Evolutionary conservation across 2,329 filamentous ascomycete genomes (phyloP).

Genomic region (Tolypocladium tropicale): DNA sequence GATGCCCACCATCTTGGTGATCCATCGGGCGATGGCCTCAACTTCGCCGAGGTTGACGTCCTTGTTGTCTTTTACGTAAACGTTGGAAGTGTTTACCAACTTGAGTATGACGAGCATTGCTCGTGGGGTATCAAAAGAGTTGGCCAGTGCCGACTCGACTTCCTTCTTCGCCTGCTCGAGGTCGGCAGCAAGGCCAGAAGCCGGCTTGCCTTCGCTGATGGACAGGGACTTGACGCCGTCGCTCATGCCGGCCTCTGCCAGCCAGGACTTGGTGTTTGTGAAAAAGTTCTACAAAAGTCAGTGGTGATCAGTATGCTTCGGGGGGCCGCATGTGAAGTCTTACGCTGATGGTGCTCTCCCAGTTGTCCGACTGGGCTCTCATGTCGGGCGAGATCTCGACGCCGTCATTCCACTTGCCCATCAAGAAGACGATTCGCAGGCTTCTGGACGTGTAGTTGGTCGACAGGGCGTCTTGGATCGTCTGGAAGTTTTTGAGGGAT

Average conservation of each 20-base stretch:
- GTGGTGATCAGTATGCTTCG: neutral
- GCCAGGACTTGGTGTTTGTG: slow-evolving; percentile 42
- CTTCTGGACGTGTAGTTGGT: slow-evolving; percentile 64
- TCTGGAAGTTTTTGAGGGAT: slow-evolving; percentile 90
- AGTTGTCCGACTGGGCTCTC: slow-evolving; percentile 60
- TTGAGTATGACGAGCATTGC: slow-evolving; percentile 72
- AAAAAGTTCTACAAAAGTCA: slow-evolving; percentile 42
- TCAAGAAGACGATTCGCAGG: slow-evolving; percentile 76
- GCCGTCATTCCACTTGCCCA: slow-evolving; percentile 83
- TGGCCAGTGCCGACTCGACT: slow-evolving; percentile 51
- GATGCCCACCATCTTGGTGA: slow-evolving; percentile 75
- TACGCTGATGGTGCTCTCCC: slow-evolving; percentile 69
- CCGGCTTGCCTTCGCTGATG: slow-evolving; percentile 20
- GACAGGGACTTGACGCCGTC: slow-evolving; percentile 26
- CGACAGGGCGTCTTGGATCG: slow-evolving; percentile 71
- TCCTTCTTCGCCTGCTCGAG: slow-evolving; percentile 45
- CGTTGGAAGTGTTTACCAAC: slow-evolving; percentile 69
- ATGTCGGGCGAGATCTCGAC: slow-evolving; percentile 85
- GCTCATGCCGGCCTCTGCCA: slow-evolving; percentile 31
- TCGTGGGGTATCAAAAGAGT: slow-evolving; percentile 79
- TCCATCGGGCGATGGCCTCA: slow-evolving; percentile 58
- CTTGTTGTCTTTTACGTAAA: slow-evolving; percentile 38
- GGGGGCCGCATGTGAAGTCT: slow-evolving; percentile 12
- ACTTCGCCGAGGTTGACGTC: slow-evolving; percentile 35
- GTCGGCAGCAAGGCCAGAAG: slow-evolving; percentile 26